Conservation (phyloP, 2,329 filamentous ascomycete genomes). For the Alternaria gansuensis region DNA sequence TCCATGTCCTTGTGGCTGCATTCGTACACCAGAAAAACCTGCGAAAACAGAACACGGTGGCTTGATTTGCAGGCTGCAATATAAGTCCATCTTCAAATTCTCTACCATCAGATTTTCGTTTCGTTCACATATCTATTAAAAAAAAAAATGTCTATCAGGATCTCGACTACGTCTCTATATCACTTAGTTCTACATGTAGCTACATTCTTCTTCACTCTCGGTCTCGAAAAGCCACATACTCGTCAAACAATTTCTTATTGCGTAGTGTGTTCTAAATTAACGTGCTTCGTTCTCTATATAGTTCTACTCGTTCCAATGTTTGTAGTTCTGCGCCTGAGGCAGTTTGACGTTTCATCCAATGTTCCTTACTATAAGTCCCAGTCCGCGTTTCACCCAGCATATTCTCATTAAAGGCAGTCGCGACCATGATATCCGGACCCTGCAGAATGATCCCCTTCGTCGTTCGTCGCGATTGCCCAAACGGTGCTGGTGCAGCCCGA, state of each 20-base stretch:
- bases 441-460: constrained; percentile 19
- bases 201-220: background rate
- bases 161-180: background rate
- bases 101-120: background rate
- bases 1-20: background rate
- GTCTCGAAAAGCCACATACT: background rate
- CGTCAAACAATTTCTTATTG: background rate
- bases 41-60: background rate
- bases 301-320: constrained; percentile 8
- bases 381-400: constrained; percentile 32
- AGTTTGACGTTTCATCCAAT: constrained; percentile 34
- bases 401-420: constrained; percentile 25
- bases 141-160: background rate
- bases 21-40: background rate
- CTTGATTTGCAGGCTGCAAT: background rate
- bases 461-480: constrained; percentile 22
- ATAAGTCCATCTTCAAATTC: background rate
- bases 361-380: constrained; percentile 27
- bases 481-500: constrained; percentile 25
- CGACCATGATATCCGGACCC: constrained; percentile 11
- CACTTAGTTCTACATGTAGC: background rate
- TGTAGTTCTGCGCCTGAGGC: constrained; percentile 22
- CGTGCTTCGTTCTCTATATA: constrained; percentile 5
- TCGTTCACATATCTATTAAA: background rate
- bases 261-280: background rate